Evolutionary conservation across 176 grass and related monocot species (phyloP), one percentile per base, ranked within the genome.

Genomic region (Pontederia crassipes): DNA sequence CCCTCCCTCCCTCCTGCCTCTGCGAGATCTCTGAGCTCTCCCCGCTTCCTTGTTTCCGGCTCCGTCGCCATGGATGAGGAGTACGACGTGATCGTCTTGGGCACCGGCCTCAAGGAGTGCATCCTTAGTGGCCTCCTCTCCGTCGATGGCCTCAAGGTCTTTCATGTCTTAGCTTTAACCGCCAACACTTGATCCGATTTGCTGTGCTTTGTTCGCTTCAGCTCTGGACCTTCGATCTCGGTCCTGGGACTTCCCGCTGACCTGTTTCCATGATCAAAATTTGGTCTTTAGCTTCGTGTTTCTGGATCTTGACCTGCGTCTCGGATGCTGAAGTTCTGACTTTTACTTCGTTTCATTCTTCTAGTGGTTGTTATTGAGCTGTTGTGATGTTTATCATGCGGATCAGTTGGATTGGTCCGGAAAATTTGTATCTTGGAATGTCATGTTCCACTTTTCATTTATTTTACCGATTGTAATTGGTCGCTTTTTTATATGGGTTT

Each of bases 91-190:
- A 57, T 74, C 51, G 71, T 74, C 58, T 50, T 74, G 17, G 63
- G 80, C 0, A 83, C 80, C 10, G 80, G 80, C 45, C 80, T 83
- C 47, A 83, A 83, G 64, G 80, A 83, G 58, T 83, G 80, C 57
- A 83, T 83, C 75, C 76, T 83, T 48, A 83, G 80, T 45, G 80
- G 80, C 16, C 80, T 83, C 27, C 75, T 83, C 50, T 83, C 80
- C 49, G 80, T 83, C 8, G 52, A 83, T 69, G 80, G 80, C 64
- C 75, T 83, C 75, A 83, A 83, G 80, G 80, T 82, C 47, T 67
- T 8, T 26, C 10, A 17, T 64, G 40, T 35, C 18, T 45, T 27
- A 2, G 0, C 32, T 40, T 40, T 40, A 7, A 40, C 32, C 32
- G 4, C 32, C 32, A 40, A 0, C 32, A 4, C 32, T 40, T 7